Evolutionary conservation across 371 early-diverging fungal species (phyloP).

Genomic region (Circinella minor): DNA sequence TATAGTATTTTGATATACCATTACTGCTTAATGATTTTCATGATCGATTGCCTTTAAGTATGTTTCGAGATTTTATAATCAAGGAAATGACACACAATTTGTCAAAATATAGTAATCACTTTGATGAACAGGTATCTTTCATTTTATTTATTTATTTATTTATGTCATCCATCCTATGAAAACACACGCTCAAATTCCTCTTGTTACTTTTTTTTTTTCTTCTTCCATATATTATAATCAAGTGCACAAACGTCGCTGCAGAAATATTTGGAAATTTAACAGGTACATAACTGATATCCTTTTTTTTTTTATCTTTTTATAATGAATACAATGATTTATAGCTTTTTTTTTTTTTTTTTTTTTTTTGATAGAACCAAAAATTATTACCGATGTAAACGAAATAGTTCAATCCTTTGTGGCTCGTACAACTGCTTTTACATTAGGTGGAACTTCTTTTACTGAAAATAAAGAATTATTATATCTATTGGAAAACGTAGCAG

Average conservation of each 20-base stretch:
- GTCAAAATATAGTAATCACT: constrained; percentile 22
- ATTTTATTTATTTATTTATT: too few relatives aligned
- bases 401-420: constrained; percentile 3
- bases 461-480: constrained; percentile 11
- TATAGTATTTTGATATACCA: constrained; percentile 5
- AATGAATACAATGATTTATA: too few relatives aligned
- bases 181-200: too few relatives aligned
- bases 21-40: background rate
- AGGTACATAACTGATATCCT: too few relatives aligned
- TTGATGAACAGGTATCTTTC: constrained; percentile 22
- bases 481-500: constrained; percentile 16
- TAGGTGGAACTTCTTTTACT: constrained; percentile 8
- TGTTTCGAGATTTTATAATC: constrained; percentile 2
- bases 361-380: background rate
- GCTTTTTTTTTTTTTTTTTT: too few relatives aligned
- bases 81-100: constrained; percentile 40
- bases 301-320: too few relatives aligned
- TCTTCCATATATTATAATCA: background rate
- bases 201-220: background rate
- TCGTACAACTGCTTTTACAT: constrained; percentile 15
- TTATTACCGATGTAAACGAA: constrained; percentile 1
- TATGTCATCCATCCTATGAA: too few relatives aligned
- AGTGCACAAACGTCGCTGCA: constrained; percentile 21
- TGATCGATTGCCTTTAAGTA: constrained; percentile 1
- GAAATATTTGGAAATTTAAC: constrained; percentile 12